These are phyloP conservation scores for Candida suzukii DNA, from an alignment of 805 yeast species.

Conservation along the genomic window DNA sequence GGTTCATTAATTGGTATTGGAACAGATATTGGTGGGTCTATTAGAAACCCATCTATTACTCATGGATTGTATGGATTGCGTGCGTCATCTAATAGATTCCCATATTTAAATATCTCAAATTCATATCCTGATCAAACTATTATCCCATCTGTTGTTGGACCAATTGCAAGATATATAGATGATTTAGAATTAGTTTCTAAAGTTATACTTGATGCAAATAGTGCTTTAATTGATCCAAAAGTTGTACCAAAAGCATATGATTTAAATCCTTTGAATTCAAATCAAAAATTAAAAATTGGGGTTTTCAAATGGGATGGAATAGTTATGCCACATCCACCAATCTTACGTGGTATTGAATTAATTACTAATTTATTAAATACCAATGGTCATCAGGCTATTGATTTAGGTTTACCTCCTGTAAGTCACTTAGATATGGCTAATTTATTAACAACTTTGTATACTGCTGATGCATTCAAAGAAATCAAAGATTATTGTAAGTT, in stretches of 20 bases:
- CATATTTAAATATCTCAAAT: slow-evolving; percentile 25
- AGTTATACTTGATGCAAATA: slow-evolving; percentile 18
- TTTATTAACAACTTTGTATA: slow-evolving; percentile 17
- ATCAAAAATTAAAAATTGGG: slow-evolving; percentile 37
- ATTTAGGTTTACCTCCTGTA: slow-evolving; percentile 26
- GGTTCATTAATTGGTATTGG: slow-evolving; percentile 31
- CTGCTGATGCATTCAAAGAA: slow-evolving; percentile 20
- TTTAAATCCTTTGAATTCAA: slow-evolving; percentile 26
- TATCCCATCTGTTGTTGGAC: slow-evolving; percentile 47
- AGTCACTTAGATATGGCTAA: slow-evolving; percentile 20
- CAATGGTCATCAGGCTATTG: slow-evolving; percentile 36
- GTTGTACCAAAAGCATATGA: slow-evolving; percentile 34
- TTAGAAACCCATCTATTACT: slow-evolving; percentile 26
- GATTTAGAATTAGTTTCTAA: slow-evolving; percentile 45
- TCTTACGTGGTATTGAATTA: slow-evolving; percentile 35
- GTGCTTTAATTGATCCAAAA: slow-evolving; percentile 43
- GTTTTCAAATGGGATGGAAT: slow-evolving; percentile 36
- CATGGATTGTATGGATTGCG: slow-evolving; percentile 28
- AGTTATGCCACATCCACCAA: slow-evolving; percentile 50
- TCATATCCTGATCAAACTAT: slow-evolving; percentile 41
- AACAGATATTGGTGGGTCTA: slow-evolving; percentile 33
- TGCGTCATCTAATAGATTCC: slow-evolving; percentile 28
- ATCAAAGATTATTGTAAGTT: slow-evolving; percentile 15
- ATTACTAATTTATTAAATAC: slow-evolving; percentile 17
- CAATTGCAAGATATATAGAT: slow-evolving; percentile 40